Conservation (phyloP, 192 early-diverging fungal genomes). For the Linnemannia hyalina region DNA sequence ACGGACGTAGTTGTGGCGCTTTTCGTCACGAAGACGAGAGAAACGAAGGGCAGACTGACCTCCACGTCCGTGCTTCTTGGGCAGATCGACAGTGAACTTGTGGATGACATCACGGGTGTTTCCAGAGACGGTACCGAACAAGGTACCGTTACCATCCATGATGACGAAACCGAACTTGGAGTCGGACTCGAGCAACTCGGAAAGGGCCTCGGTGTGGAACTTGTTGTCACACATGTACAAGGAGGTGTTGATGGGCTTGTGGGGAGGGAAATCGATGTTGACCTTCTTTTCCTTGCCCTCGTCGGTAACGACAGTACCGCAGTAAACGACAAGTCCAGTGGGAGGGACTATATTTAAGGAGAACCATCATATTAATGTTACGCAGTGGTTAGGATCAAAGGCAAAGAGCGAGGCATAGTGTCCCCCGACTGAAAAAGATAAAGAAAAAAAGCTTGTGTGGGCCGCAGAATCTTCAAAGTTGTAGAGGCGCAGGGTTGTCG, state of each 20-base stretch:
- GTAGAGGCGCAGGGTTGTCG: not conserved
- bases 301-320: conserved; percentile 97
- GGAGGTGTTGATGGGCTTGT: conserved; percentile 99
- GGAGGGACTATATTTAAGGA: conserved; percentile 72
- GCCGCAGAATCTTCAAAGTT: not conserved
- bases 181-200: conserved; percentile 94
- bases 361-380: not conserved
- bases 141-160: conserved; percentile 98
- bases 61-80: conserved; percentile 99
- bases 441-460: not conserved
- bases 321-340: conserved; percentile 97
- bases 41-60: conserved; percentile 99
- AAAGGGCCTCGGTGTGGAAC: conserved; percentile 96
- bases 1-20: conserved; percentile 98
- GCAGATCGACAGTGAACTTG: conserved; percentile 96
- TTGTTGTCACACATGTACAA: conserved; percentile 99
- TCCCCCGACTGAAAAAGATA: not conserved
- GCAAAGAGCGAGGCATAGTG: not conserved
- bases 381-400: not conserved
- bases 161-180: conserved; percentile 98
- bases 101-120: conserved; percentile 95
- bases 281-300: conserved; percentile 99
- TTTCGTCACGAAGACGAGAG: conserved; percentile 98
- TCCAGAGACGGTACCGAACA: conserved; percentile 96
- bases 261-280: conserved; percentile 98